These are phyloP conservation scores for Solanum neorickii DNA, from an alignment of 257 asterid genomes.

Conservation along the genomic window DNA sequence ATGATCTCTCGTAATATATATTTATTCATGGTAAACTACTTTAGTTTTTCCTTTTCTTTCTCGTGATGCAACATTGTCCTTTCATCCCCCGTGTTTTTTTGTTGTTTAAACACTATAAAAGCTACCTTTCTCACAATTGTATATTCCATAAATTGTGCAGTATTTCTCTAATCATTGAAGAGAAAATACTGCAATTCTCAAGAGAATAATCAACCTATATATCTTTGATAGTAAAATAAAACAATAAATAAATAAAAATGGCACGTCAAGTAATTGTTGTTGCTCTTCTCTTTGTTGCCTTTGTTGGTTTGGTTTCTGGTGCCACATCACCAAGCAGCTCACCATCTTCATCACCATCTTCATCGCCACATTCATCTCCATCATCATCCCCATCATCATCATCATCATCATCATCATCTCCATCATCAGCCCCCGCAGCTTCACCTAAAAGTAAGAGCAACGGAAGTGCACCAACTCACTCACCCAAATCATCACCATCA, in stretches of 20 bases:
- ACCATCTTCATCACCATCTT: slow-evolving; percentile 16
- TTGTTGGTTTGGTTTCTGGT: slow-evolving; percentile 40
- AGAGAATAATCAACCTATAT: slow-evolving; percentile 13
- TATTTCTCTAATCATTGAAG: slow-evolving; percentile 18
- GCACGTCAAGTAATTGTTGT: slow-evolving; percentile 38
- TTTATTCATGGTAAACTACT: background rate
- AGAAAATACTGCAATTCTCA: slow-evolving; percentile 21
- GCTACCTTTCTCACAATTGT: background rate
- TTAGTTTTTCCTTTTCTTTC: background rate
- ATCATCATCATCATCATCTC: background rate
- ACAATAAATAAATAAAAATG: slow-evolving; percentile 13
- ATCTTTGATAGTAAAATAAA: background rate
- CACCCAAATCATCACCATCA: background rate
- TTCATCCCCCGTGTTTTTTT: background rate
- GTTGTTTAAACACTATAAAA: slow-evolving; percentile 20
- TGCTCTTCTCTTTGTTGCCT: slow-evolving; percentile 34
- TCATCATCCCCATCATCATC: slow-evolving; percentile 19
- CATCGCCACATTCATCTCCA: background rate
- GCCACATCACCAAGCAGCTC: slow-evolving; percentile 34
- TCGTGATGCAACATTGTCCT: background rate
- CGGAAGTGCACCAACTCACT: background rate
- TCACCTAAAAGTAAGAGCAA: background rate
- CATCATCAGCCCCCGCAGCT: background rate
- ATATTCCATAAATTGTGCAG: slow-evolving; percentile 32
- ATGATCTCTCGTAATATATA: background rate